These are phyloP conservation scores for Rhynchospora pubera DNA, from an alignment of 176 grass and related monocot species.

Conservation along the genomic window DNA sequence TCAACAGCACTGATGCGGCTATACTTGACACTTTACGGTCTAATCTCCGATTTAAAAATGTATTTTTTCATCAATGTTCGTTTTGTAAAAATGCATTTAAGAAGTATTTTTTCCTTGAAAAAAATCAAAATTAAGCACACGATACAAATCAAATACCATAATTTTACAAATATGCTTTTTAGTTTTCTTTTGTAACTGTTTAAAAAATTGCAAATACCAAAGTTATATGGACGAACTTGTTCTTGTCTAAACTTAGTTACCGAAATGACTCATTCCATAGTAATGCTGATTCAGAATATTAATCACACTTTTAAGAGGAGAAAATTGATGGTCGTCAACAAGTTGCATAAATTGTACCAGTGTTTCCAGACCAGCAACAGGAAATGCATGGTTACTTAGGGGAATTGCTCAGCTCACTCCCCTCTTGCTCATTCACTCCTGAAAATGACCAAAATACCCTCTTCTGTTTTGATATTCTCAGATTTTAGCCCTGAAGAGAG, in stretches of 20 bases:
- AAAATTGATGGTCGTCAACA: not conserved
- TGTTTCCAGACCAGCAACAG: not conserved
- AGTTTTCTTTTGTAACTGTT: not conserved
- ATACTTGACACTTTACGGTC: constrained; percentile 69
- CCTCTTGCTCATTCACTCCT: too few species aligned
- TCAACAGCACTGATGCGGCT: constrained; percentile 51
- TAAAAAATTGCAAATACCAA: not conserved
- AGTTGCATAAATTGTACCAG: not conserved
- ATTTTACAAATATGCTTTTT: not conserved
- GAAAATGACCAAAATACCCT: too few species aligned
- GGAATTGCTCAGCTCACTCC: too few species aligned
- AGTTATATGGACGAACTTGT: not conserved
- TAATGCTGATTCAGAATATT: not conserved
- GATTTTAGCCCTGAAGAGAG: too few species aligned
- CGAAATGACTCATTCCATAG: not conserved
- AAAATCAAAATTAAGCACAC: not conserved
- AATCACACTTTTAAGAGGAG: not conserved
- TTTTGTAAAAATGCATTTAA: not conserved
- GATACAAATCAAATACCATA: not conserved
- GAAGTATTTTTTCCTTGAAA: not conserved
- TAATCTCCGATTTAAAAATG: constrained; percentile 83
- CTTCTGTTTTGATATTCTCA: too few species aligned
- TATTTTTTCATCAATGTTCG: constrained; percentile 13
- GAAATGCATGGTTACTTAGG: not conserved
- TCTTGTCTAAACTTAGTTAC: not conserved